Base-by-base conservation (phyloP, 73 alveolate species). In the Blepharisma stoltei region DNA sequence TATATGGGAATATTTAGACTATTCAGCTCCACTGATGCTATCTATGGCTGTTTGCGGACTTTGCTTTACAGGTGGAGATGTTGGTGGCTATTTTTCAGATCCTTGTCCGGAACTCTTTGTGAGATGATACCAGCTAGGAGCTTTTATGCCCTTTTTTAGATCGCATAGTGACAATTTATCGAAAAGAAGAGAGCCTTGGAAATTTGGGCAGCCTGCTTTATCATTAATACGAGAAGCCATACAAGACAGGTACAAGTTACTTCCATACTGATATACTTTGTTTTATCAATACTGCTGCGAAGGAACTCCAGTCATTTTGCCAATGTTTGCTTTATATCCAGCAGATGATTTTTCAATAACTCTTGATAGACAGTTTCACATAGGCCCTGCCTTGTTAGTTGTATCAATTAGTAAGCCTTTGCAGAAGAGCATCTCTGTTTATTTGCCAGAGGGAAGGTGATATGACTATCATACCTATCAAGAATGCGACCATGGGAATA, bases 81-180 rank as follows among this genome's bases (percentile, higher is more conserved):
- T 94, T 47, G 97, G 97, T 4, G 98, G 98, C 7, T 94, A 92
- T 81, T 89, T 89, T 71, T 76, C 80, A 71, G 90, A 89, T 76
- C 96, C 98, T 6, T 83, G 78, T 20, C 18, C 83, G 7, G 97
- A 94, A 80, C 69, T 94, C 75, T 77, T 89, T 43, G 88, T 85
- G 27, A 89, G 93, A 71, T 93, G 98, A 98, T 84, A 85, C 71
- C 92, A 93, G 84, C 84, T 94, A n/a, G 99, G 98, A 18, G 86
- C 89, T 46, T 79, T 89, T 55, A 81, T 77, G 55, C 96, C 97
- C 4, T 94, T 94, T 82, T 88, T 81, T 75, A 86, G 99, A 81
- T 91, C 95, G 4, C 99, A 94, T 90, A 86, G 97, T n/a, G 87
- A 84, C 65, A 53, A 76, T 0, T 86, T 76, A 5, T 44, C 97